Evolutionary conservation across 2,329 filamentous ascomycete species (phyloP).

Genomic region (Colletotrichum cordylinicola): DNA sequence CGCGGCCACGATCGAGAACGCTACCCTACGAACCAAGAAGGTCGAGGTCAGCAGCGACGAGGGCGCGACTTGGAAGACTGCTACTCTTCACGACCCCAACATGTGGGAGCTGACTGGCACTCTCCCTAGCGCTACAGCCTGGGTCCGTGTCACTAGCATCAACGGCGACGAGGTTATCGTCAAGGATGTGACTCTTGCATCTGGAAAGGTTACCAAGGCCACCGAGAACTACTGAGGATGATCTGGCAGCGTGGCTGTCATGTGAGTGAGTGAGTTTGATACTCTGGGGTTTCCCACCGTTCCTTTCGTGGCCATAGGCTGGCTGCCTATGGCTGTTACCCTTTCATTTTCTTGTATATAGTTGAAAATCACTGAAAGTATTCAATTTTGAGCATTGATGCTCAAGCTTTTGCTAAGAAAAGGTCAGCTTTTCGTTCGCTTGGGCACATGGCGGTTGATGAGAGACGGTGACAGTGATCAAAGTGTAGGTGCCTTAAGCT

Average conservation of each 20-base stretch:
- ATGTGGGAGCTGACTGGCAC: neutral
- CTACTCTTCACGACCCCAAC: neutral
- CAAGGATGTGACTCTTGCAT: neutral
- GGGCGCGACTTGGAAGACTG: neutral
- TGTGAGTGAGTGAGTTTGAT: neutral
- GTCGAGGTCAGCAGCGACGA: neutral
- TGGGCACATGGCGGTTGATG: neutral
- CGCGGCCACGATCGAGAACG: constrained; percentile 25
- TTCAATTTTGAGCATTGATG: neutral
- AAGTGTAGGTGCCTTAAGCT: neutral
- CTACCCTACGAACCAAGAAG: constrained; percentile 22
- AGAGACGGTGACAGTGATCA: neutral
- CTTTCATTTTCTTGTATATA: neutral
- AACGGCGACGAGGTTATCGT: neutral
- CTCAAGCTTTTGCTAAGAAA: neutral
- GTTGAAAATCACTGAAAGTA: neutral
- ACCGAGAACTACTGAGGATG: neutral
- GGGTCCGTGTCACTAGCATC: neutral
- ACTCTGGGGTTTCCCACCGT: neutral
- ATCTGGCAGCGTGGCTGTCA: neutral
- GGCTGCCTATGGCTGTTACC: too few species aligned
- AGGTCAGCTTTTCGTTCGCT: neutral
- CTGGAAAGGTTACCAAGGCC: neutral
- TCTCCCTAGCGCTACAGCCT: neutral
- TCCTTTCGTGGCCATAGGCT: neutral